A percentile compares a stretch with the other conserved stretches of the same genome.
phyloP scores from a whole-genome alignment of 371 early-diverging fungal species.

The Entomophthora muscae region DNA sequence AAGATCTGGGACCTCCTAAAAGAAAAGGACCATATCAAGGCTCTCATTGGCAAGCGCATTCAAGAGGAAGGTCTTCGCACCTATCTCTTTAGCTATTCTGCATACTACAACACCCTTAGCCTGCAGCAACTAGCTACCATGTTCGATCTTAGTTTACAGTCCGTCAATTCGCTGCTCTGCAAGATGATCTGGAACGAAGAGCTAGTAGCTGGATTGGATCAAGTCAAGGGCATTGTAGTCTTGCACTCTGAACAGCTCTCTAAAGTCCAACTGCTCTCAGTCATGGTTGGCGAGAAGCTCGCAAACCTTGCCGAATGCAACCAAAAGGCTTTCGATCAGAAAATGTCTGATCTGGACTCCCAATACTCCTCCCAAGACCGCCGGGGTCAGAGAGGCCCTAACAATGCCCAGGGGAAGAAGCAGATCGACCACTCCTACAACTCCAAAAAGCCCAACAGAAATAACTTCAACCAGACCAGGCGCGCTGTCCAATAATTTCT shows the following conservation, averaged over 20 bases:
- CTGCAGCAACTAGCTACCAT: constrained; percentile 60
- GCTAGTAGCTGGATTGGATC: constrained; percentile 63
- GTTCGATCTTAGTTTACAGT: constrained; percentile 58
- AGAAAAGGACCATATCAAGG: constrained; percentile 56
- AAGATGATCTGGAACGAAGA: constrained; percentile 90
- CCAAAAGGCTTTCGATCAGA: constrained; percentile 65
- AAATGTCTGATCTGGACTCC: constrained; percentile 13
- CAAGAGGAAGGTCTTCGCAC: constrained; percentile 92
- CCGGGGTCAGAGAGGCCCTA: not conserved
- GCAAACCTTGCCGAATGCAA: constrained; percentile 73
- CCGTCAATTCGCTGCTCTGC: constrained; percentile 57
- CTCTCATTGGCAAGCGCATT: constrained; percentile 75
- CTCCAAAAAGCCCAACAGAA: not conserved
- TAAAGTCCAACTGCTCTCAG: constrained; percentile 66
- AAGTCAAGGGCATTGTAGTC: constrained; percentile 56
- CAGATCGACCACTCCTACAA: constrained; percentile 5
- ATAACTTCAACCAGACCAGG: constrained; percentile 3
- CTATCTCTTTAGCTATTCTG: constrained; percentile 78
- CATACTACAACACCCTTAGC: constrained; percentile 73
- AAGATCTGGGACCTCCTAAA: constrained; percentile 93
- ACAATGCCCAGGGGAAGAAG: not conserved
- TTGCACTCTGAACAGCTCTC: constrained; percentile 69
- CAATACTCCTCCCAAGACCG: not conserved
- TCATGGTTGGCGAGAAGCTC: constrained; percentile 78
- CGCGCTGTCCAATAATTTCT: not conserved